Evolutionary conservation across 805 yeast genomes (phyloP).

Genomic region (Suhomyces tanzawaensis): DNA sequence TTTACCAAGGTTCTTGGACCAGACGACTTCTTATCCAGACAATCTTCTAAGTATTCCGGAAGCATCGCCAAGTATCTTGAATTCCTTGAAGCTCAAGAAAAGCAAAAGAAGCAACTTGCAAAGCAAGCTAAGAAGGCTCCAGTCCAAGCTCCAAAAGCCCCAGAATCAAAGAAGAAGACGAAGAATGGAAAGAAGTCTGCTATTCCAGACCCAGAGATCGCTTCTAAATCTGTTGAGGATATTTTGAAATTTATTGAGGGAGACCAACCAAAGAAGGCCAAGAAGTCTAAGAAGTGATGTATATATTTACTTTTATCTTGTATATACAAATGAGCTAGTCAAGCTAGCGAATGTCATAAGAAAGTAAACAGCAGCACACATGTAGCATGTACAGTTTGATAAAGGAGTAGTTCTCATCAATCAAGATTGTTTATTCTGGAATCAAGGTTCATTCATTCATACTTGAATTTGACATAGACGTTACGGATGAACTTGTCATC

Average conservation of each 20-base stretch:
- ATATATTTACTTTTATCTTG: constrained; percentile 4
- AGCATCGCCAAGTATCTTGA: constrained; percentile 53
- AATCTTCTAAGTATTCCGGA: constrained; percentile 61
- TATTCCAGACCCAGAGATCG: constrained; percentile 49
- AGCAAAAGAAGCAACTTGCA: constrained; percentile 19
- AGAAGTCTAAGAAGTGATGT: constrained; percentile 10
- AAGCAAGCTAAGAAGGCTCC: constrained; percentile 16
- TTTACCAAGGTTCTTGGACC: constrained; percentile 63
- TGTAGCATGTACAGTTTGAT: too few relatives aligned
- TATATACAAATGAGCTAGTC: too few relatives aligned
- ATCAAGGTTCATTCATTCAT: too few relatives aligned
- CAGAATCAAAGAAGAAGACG: constrained; percentile 14
- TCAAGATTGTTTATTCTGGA: too few relatives aligned
- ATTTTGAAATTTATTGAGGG: constrained; percentile 73
- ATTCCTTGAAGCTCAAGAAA: constrained; percentile 36
- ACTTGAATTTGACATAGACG: constrained; percentile 37
- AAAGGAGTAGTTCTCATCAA: too few relatives aligned
- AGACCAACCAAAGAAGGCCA: constrained; percentile 11
- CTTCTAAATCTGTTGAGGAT: constrained; percentile 68
- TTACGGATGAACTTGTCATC: constrained; percentile 45
- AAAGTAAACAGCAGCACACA: too few relatives aligned
- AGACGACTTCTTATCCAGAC: constrained; percentile 63
- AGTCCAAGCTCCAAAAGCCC: constrained; percentile 5
- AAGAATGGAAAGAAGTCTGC: constrained; percentile 13
- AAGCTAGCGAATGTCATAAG: too few relatives aligned